Evolutionary conservation across 1,139 yeast genomes (phyloP), one percentile per base, ranked within the genome.

Genomic region (Geotrichum restrictum): DNA sequence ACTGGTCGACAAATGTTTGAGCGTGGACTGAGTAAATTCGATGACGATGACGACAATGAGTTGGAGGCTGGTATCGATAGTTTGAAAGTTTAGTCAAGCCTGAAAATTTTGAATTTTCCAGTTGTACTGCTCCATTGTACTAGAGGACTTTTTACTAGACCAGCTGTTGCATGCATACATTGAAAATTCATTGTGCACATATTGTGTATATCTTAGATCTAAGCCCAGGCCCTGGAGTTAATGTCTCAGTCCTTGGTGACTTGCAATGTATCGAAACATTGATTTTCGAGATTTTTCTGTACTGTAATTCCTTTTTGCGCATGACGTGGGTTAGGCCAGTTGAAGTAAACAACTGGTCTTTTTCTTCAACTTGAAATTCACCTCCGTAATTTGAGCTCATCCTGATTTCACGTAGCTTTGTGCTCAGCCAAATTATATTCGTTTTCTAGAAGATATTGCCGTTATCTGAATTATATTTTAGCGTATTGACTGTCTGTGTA

Each of bases 1-100:
- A 83, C 95, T 0, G 98, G 98, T 18, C 78, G 81, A 61, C 93
- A 89, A 69, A 85, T 93, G 56, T 93, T 91, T 65, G 98, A 89
- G 64, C 79, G 78, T 65, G 98, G 98, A 48, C 77, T 89, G 63
- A 94, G 86, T 42, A 82, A 81, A 56, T 81, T 77, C 31, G 82
- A 72, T 7, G 87, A 80, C 45, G 79, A 70, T 43, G 80, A 68
- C 13, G 74, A 69, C 16, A 24, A 24, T 24, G 69, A 62, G n/a
- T 59, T 57, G 21, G 62, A 60, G 31, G 52, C 52, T 24, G 55
- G 56, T 8, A 56, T 45, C 7, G 34, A 34, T 7, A 40, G 21
- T 18, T 19, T 54, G 34, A 48, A 48, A 32, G 51, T 42, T 27
- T 48, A 42, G 49, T 16, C 29, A 24, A 24, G 8, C 29, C 29